Evolutionary conservation across 176 grass and related monocot species (phyloP).

Genomic region (Juncus effusus): DNA sequence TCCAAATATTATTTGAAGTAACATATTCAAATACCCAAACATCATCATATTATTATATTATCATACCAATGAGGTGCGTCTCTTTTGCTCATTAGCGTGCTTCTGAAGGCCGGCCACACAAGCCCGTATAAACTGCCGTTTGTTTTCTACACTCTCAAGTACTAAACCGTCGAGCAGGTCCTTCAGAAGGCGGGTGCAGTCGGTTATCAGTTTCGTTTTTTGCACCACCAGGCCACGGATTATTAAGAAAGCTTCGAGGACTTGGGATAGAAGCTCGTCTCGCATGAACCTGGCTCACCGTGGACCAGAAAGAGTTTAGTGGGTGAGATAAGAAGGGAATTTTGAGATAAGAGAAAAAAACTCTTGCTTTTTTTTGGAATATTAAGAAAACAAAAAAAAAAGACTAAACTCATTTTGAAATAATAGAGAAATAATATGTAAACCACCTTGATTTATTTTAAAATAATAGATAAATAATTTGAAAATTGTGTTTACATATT

Average conservation of each 20-base stretch:
- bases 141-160: constrained; percentile 80
- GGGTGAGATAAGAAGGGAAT: no score
- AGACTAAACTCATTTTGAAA: no score
- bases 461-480: no score
- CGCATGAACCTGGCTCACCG: constrained; percentile 70
- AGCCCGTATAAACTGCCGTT: constrained; percentile 88
- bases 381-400: no score
- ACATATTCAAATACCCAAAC: no score
- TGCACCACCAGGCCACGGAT: constrained; percentile 92
- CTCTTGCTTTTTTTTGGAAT: no score
- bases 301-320: no score
- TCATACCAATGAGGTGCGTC: constrained; percentile 76
- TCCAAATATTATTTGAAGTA: no score
- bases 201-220: constrained; percentile 95
- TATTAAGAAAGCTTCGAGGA: constrained; percentile 79
- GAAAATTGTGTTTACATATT: no score
- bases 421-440: no score
- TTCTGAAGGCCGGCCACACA: constrained; percentile 93
- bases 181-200: constrained; percentile 86
- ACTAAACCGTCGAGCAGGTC: constrained; percentile 92
- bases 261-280: constrained; percentile 73
- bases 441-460: no score
- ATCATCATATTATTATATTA: neutral
- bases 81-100: constrained; percentile 74
- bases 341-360: no score